Conservation (phyloP, 768 basidiomycete genomes). For the Collybiopsis confluens region DNA sequence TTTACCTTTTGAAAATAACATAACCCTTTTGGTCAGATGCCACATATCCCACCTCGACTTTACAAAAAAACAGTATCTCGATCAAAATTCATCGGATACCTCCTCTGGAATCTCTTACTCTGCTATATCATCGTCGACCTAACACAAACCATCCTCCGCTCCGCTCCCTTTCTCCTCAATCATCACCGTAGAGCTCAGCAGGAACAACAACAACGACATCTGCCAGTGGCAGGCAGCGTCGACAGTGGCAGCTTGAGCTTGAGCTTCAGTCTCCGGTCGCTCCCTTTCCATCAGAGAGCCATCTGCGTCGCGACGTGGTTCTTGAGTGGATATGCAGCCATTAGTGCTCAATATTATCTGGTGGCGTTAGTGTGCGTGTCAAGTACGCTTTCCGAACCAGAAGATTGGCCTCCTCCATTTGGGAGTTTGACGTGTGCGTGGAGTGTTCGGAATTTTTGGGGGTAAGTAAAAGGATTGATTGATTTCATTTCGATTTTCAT, state of each 20-base stretch:
- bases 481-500: neutral
- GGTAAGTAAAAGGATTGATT: no score
- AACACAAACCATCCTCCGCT: neutral
- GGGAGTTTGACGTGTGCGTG: constrained; percentile 24
- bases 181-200: no score
- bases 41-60: neutral
- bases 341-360: neutral
- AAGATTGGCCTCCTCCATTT: constrained; percentile 24
- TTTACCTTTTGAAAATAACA: neutral
- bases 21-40: no score
- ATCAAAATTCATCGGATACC: neutral
- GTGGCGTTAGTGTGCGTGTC: neutral
- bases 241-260: no score
- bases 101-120: neutral
- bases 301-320: neutral
- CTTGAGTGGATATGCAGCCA: neutral
- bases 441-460: constrained; percentile 27
- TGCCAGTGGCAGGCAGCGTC: no score
- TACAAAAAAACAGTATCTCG: no score
- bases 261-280: neutral
- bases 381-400: constrained; percentile 10
- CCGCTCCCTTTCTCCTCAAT: neutral
- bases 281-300: neutral
- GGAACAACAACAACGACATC: no score
- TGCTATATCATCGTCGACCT: neutral